A percentile compares a stretch with the other conserved stretches of the same genome.
Conservation (phyloP, 2,329 filamentous ascomycete genomes). For the Byssochlamys sp. region DNA sequence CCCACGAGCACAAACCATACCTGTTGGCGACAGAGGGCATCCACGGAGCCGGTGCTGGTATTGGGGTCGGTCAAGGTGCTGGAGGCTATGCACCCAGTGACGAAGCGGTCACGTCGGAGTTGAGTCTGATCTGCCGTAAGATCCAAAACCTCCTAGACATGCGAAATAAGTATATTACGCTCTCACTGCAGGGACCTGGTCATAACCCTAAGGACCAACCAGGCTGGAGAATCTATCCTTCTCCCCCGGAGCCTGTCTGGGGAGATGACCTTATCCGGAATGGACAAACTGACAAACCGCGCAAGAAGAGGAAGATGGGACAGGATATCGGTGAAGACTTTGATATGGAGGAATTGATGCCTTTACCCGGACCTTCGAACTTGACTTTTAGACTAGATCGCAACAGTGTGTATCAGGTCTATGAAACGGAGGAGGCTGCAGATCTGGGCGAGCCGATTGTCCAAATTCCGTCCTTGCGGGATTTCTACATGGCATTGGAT, state of each 20-base stretch:
- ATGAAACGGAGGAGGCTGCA: constrained; percentile 56
- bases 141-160: constrained; percentile 83
- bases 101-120: constrained; percentile 70
- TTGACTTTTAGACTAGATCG: constrained; percentile 72
- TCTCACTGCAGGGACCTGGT: constrained; percentile 70
- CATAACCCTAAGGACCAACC: constrained; percentile 83
- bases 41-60: constrained; percentile 48
- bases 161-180: constrained; percentile 74
- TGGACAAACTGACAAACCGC: constrained; percentile 26
- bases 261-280: constrained; percentile 42
- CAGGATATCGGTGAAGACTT: constrained; percentile 90
- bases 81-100: constrained; percentile 63
- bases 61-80: constrained; percentile 51
- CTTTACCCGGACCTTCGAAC: constrained; percentile 60
- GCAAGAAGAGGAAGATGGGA: constrained; percentile 69
- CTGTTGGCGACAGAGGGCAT: constrained; percentile 46
- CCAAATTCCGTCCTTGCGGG: constrained; percentile 78
- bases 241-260: constrained; percentile 87
- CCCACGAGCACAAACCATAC: constrained; percentile 47
- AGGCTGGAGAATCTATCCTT: constrained; percentile 80
- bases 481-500: constrained; percentile 94
- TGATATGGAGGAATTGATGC: constrained; percentile 64
- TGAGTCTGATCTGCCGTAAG: constrained; percentile 77
- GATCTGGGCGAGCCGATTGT: constrained; percentile 61
- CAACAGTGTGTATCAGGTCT: constrained; percentile 86